These are phyloP conservation scores for Pyrenochaeta sp. DNA, from an alignment of 2,329 filamentous ascomycete species.

Conservation along the genomic window DNA sequence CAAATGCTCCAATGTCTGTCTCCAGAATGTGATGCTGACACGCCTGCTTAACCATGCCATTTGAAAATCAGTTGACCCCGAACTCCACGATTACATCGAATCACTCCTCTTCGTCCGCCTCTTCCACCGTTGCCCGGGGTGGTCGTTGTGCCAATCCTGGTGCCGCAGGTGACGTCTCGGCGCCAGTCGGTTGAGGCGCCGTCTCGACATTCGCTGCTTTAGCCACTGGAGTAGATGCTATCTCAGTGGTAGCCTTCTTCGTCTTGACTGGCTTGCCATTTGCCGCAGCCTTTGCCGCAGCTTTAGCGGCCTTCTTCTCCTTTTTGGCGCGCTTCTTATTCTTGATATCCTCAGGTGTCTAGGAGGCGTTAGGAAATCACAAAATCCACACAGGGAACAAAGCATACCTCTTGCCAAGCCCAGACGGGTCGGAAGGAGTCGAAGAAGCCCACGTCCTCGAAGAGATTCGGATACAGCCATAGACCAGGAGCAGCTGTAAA, in stretches of 20 bases:
- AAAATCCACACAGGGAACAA: background rate
- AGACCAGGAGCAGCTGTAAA: conserved; percentile 84
- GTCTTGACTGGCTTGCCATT: conserved; percentile 39
- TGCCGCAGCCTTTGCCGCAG: conserved; percentile 37
- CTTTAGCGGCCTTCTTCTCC: conserved; percentile 45
- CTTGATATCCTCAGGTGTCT: conserved; percentile 53
- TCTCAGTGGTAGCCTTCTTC: conserved; percentile 44
- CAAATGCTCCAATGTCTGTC: background rate
- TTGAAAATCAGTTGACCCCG: background rate
- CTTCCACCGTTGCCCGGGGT: conserved; percentile 46
- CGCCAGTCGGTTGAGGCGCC: conserved; percentile 40
- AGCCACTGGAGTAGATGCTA: conserved; percentile 28
- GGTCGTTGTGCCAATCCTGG: conserved; percentile 35
- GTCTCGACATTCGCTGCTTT: conserved; percentile 24
- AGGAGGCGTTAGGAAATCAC: background rate
- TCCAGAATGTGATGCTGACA: conserved; percentile 4
- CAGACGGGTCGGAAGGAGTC: conserved; percentile 95
- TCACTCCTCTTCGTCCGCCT: conserved; percentile 47
- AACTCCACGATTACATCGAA: background rate
- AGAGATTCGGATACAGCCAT: conserved; percentile 98
- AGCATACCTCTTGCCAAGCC: conserved; percentile 92
- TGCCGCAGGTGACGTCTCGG: conserved; percentile 27
- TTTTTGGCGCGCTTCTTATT: conserved; percentile 54
- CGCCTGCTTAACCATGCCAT: conserved; percentile 15
- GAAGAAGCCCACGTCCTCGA: conserved; percentile 98